phyloP scores from a whole-genome alignment of 495 filamentous ascomycete genomes.

The Penicillium alfredii region DNA sequence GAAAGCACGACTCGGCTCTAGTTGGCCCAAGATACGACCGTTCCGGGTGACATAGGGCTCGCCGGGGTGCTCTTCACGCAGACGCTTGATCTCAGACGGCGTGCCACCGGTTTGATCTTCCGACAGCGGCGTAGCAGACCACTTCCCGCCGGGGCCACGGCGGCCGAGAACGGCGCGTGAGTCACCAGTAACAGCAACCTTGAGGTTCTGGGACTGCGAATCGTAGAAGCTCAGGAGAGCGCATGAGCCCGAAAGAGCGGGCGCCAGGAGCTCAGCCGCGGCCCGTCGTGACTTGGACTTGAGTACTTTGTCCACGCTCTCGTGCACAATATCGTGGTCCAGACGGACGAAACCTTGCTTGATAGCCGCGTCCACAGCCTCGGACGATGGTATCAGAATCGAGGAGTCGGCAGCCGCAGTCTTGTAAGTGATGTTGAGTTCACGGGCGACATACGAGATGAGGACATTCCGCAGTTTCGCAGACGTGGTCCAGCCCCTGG shows the following conservation, averaged over 20 bases:
- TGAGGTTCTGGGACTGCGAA: slow-evolving; percentile 69
- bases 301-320: slow-evolving; percentile 79
- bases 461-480: slow-evolving; percentile 90
- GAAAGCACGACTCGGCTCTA: slow-evolving; percentile 91
- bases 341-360: slow-evolving; percentile 84
- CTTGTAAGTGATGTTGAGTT: slow-evolving; percentile 91
- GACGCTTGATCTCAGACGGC: slow-evolving; percentile 69
- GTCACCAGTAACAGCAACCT: slow-evolving; percentile 92
- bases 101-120: slow-evolving; percentile 91
- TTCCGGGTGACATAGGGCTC: slow-evolving; percentile 79
- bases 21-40: slow-evolving; percentile 81
- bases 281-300: slow-evolving; percentile 79
- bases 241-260: slow-evolving; percentile 91
- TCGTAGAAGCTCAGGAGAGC: slow-evolving; percentile 97
- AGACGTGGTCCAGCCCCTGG: slow-evolving; percentile 95
- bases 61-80: slow-evolving; percentile 79
- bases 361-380: slow-evolving; percentile 82
- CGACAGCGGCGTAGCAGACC: slow-evolving; percentile 83
- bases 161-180: slow-evolving; percentile 89
- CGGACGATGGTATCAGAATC: slow-evolving; percentile 52
- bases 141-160: slow-evolving; percentile 72
- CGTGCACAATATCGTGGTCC: slow-evolving; percentile 89
- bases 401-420: slow-evolving; percentile 58
- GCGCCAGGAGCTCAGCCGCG: slow-evolving; percentile 85
- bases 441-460: slow-evolving; percentile 85